Percentiles rank a stretch among this genome's conserved stretches.
phyloP scores from a whole-genome alignment of 441 rosid genomes.

The Syzygium malaccense region DNA sequence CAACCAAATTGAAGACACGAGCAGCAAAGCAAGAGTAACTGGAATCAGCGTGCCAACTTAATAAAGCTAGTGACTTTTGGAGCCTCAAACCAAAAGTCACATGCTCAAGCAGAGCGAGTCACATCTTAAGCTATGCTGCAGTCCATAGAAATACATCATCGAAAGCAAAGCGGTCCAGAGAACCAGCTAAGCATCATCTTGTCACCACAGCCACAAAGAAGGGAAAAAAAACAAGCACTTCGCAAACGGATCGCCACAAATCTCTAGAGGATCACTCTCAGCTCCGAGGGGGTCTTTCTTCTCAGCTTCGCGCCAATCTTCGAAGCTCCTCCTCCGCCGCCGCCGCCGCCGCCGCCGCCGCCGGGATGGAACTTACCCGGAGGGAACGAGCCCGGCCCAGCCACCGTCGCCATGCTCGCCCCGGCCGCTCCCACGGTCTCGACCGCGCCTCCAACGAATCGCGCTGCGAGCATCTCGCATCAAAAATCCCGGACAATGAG shows the following conservation, averaged over 20 bases:
- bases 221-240: neutral
- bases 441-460: neutral
- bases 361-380: conserved; percentile 34
- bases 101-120: neutral
- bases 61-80: neutral
- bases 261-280: conserved; percentile 38
- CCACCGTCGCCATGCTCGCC: conserved; percentile 59
- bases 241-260: neutral
- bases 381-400: conserved; percentile 39
- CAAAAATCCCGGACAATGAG: neutral
- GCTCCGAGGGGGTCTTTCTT: conserved; percentile 71
- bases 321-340: conserved; percentile 8
- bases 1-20: neutral
- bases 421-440: neutral
- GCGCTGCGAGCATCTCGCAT: too few species aligned
- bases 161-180: neutral
- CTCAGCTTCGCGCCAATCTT: conserved; percentile 28
- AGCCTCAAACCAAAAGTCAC: neutral
- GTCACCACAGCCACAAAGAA: neutral
- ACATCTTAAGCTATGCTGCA: neutral
- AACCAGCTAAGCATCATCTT: neutral
- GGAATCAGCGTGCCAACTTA: neutral
- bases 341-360: conserved; percentile 15
- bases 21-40: neutral
- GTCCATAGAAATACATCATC: neutral